These are phyloP conservation scores for Aspergillus luchuensis DNA, from an alignment of 2,329 filamentous ascomycete species.

Conservation along the genomic window DNA sequence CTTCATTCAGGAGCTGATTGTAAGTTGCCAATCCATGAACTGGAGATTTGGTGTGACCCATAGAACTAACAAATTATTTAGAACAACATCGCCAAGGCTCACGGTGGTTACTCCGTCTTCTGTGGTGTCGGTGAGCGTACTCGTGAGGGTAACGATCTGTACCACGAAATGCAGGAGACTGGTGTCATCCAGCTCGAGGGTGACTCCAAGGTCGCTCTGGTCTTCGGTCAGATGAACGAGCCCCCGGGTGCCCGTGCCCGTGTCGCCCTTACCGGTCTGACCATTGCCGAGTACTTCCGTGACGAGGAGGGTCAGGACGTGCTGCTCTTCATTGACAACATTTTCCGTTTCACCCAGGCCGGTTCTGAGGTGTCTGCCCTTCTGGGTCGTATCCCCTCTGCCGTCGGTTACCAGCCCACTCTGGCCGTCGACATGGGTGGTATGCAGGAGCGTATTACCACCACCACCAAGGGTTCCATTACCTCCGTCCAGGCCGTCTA, in stretches of 20 bases:
- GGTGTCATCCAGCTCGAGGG: conserved; percentile 99
- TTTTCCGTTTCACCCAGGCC: conserved; percentile 99
- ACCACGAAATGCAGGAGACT: conserved; percentile 99
- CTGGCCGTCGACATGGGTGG: conserved; percentile 98
- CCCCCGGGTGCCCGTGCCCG: conserved; percentile 98
- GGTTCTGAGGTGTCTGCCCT: conserved; percentile 99
- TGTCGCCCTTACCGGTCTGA: conserved; percentile 91
- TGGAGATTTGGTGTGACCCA: neutral
- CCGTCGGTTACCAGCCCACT: conserved; percentile 99
- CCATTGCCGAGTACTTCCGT: conserved; percentile 73
- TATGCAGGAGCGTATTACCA: conserved; percentile 99
- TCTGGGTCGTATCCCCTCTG: conserved; percentile 98
- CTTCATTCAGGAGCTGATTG: conserved; percentile 99
- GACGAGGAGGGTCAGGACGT: conserved; percentile 86
- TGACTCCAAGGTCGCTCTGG: conserved; percentile 98
- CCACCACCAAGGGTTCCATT: conserved; percentile 98
- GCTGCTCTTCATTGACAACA: conserved; percentile 99
- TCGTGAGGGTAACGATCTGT: conserved; percentile 99
- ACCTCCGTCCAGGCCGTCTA: conserved; percentile 99
- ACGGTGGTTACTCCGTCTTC: conserved; percentile 99
- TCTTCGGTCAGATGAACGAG: conserved; percentile 99
- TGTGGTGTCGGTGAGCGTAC: conserved; percentile 99
- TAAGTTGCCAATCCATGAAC: conserved; percentile 43
- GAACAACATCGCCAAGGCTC: conserved; percentile 99
- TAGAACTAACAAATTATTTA: conserved; percentile 30